Evolutionary conservation across 2,329 filamentous ascomycete genomes (phyloP).

Genomic region (Pleomassaria siparia): DNA sequence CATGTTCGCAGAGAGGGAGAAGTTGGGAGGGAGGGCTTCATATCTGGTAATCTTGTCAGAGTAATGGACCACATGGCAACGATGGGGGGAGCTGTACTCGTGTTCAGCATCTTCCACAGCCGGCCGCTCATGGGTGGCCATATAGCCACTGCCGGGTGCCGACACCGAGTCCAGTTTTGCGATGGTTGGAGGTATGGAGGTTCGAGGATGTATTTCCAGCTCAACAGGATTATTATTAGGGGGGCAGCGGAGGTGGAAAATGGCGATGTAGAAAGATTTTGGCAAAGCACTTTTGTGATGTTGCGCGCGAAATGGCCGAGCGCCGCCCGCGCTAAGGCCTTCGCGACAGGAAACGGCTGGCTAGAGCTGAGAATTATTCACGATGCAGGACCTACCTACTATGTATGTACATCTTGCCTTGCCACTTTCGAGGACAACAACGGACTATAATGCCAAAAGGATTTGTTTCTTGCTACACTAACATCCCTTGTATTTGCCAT

Average conservation of each 20-base stretch:
- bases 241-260: slow-evolving; percentile 6
- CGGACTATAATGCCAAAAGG: no score
- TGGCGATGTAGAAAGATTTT: background rate
- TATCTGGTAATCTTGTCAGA: slow-evolving; percentile 59
- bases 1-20: slow-evolving; percentile 94
- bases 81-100: slow-evolving; percentile 36
- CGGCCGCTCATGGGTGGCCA: slow-evolving; percentile 45
- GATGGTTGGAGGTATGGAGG: slow-evolving; percentile 4
- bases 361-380: no score
- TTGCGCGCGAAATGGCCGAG: slow-evolving; percentile 24
- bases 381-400: no score
- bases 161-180: slow-evolving; percentile 39
- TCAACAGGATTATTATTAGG: slow-evolving; percentile 9
- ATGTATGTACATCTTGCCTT: no score
- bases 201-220: slow-evolving; percentile 1
- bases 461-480: no score
- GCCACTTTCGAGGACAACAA: no score
- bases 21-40: slow-evolving; percentile 91
- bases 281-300: slow-evolving; percentile 27
- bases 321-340: slow-evolving; percentile 31
- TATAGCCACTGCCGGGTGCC: slow-evolving; percentile 40
- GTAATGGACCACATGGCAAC: background rate
- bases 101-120: slow-evolving; percentile 43
- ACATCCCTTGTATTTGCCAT: background rate
- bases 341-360: slow-evolving; percentile 15